A percentile compares a stretch with the other conserved stretches of the same genome.
Evolutionary conservation across 176 grass and related monocot genomes (phyloP).

Genomic region (Triticum aestivum): IWGSC_CS_RefSeq_v2.1 NC_057810.1:130261167-130261666

Average conservation of each 20-base stretch:
- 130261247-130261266: slow-evolving; percentile 5
- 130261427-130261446: too few relatives aligned
- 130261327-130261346: neutral
- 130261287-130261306: neutral
- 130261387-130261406: too few relatives aligned
- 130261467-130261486: neutral
- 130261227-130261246: neutral
- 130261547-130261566: too few relatives aligned
- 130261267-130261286: neutral
- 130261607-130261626: too few relatives aligned
- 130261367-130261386: too few relatives aligned
- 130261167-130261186: neutral
- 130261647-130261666: too few relatives aligned
- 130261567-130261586: too few relatives aligned
- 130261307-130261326: neutral
- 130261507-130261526: slow-evolving; percentile 37
- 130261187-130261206: neutral
- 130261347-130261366: slow-evolving; percentile 1
- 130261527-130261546: slow-evolving; percentile 19
- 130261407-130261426: too few relatives aligned
- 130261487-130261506: neutral
- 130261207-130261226: neutral
- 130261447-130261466: too few relatives aligned
- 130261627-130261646: too few relatives aligned
- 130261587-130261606: too few relatives aligned